A percentile compares a stretch with the other conserved stretches of the same genome.
phyloP scores from a whole-genome alignment of 305 asterid genomes.

The Rubia balearica region DNA sequence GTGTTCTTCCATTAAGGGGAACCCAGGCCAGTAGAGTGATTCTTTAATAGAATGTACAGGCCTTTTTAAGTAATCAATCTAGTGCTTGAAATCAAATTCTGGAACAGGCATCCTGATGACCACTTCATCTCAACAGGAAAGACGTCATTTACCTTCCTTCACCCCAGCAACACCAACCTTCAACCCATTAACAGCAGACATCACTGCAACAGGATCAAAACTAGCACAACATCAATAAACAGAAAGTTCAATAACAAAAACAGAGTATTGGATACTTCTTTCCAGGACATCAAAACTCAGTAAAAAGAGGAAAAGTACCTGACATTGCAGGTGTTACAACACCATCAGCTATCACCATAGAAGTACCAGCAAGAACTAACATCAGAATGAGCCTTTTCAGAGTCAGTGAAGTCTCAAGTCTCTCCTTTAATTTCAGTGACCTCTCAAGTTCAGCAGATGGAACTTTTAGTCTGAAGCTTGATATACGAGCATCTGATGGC shows the following conservation, averaged over 20 bases:
- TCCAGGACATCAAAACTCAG: neutral
- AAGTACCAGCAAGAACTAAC: slow-evolving; percentile 97
- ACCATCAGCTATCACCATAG: slow-evolving; percentile 99
- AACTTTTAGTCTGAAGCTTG: slow-evolving; percentile 96
- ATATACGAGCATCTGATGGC: slow-evolving; percentile 93
- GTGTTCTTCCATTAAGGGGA: neutral
- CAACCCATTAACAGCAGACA: slow-evolving; percentile 93
- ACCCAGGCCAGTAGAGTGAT: neutral
- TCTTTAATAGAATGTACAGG: neutral
- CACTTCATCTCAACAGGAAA: slow-evolving; percentile 15
- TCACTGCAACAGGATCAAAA: slow-evolving; percentile 48
- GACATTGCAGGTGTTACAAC: slow-evolving; percentile 99
- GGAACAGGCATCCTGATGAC: neutral
- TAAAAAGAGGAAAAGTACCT: slow-evolving; percentile 36
- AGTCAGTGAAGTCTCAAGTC: slow-evolving; percentile 79
- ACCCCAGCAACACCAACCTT: slow-evolving; percentile 81
- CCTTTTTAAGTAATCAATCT: neutral
- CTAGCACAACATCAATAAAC: slow-evolving; percentile 9
- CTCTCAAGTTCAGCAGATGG: slow-evolving; percentile 99
- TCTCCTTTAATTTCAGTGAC: slow-evolving; percentile 87
- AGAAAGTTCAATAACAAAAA: slow-evolving; percentile 8
- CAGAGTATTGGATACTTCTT: slow-evolving; percentile 1
- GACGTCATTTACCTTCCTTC: slow-evolving; percentile 55
- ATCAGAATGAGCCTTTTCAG: slow-evolving; percentile 78
- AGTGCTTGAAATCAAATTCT: slow-evolving; percentile 12